phyloP scores from a whole-genome alignment of 805 yeast genomes.

The Yarrowia sp. region DNA sequence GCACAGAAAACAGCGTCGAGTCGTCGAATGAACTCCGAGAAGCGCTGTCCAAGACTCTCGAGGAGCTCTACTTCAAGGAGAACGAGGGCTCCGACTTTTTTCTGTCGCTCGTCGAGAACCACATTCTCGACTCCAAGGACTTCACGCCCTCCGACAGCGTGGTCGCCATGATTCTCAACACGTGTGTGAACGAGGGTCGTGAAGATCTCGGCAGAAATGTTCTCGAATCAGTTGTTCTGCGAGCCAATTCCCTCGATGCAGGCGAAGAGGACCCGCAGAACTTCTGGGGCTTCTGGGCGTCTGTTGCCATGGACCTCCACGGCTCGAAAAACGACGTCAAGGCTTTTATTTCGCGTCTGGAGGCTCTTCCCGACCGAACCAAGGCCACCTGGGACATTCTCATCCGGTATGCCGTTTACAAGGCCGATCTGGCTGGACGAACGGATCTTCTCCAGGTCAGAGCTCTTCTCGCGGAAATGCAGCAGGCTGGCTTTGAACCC shows the following conservation, averaged over 20 bases:
- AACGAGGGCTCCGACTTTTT: constrained; percentile 21
- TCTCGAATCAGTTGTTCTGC: neutral
- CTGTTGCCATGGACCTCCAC: neutral
- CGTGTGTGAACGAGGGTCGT: constrained; percentile 4
- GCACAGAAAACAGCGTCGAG: neutral
- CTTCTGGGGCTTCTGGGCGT: constrained; percentile 9
- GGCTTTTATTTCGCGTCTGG: neutral
- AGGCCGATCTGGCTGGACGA: constrained; percentile 1
- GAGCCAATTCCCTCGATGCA: neutral
- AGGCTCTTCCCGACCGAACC: neutral
- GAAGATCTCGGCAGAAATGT: constrained; percentile 18
- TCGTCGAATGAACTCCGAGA: neutral
- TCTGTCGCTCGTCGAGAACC: neutral
- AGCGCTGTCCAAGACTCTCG: neutral
- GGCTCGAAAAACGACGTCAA: neutral
- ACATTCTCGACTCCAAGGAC: constrained; percentile 9
- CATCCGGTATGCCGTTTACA: constrained; percentile 40
- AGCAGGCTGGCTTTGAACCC: constrained; percentile 30
- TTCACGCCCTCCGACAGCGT: neutral
- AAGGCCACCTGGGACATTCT: constrained; percentile 42
- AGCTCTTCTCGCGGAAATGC: constrained; percentile 30
- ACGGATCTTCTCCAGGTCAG: constrained; percentile 28
- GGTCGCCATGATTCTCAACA: constrained; percentile 2
- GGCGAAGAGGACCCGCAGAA: constrained; percentile 6
- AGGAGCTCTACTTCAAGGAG: constrained; percentile 11